Percentiles rank a stretch among this genome's conserved stretches.
phyloP scores from a whole-genome alignment of 148 eudicot genomes.

The Oxyria digyna region DNA sequence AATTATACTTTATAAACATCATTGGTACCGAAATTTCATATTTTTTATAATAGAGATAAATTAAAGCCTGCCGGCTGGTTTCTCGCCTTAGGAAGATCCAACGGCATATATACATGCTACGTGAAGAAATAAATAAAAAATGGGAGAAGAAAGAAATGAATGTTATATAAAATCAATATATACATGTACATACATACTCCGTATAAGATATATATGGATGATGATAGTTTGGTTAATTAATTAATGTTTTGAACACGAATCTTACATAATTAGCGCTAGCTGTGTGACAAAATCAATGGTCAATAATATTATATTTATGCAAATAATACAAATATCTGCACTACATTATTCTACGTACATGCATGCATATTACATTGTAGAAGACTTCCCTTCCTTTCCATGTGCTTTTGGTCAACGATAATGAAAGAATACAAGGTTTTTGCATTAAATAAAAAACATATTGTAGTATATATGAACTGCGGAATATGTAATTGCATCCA shows the following conservation, averaged over 20 bases:
- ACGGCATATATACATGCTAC: neutral
- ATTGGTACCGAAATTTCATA: too few species aligned
- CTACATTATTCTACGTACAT: constrained; percentile 3
- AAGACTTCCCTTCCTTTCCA: constrained; percentile 1
- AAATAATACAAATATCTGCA: neutral
- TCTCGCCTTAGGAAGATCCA: neutral
- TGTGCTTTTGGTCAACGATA: constrained; percentile 12
- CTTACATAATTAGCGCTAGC: neutral
- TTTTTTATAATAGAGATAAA: too few species aligned
- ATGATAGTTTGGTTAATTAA: neutral
- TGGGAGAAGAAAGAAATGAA: neutral
- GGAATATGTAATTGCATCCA: neutral
- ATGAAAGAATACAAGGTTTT: constrained; percentile 5
- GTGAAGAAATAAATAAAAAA: neutral
- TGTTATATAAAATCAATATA: neutral
- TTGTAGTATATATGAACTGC: too few species aligned
- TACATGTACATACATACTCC: neutral
- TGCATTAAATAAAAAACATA: neutral
- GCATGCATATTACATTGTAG: constrained; percentile 6
- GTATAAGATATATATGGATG: neutral
- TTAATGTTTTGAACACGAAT: neutral
- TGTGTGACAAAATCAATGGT: constrained; percentile 1
- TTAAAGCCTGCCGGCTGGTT: too few species aligned
- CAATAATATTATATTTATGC: neutral
- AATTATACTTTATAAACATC: too few species aligned